Conservation (phyloP, 2,329 filamentous ascomycete genomes). For the Fusarium equiseti region DNA sequence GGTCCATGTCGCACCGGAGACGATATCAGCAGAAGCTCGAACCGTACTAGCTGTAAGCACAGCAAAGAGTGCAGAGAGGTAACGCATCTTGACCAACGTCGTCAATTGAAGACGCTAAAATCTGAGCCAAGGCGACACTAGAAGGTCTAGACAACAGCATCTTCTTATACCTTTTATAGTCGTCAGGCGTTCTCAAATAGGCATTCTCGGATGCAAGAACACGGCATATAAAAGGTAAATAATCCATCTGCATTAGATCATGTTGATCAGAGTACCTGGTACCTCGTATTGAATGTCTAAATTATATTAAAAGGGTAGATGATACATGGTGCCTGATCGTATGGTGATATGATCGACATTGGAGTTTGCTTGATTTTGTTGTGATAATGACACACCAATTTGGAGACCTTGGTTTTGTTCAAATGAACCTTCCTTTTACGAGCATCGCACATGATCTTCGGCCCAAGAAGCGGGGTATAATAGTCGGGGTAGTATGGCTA, state of each 20-base stretch:
- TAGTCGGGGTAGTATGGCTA: background rate
- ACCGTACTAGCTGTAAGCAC: conserved; percentile 12
- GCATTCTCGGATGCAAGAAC: conserved; percentile 7
- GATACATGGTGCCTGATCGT: background rate
- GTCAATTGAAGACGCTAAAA: background rate
- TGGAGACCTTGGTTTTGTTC: background rate
- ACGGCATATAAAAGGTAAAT: background rate
- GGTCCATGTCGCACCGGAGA: conserved; percentile 62
- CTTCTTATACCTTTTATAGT: background rate
- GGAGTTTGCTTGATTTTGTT: background rate
- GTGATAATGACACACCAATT: conserved; percentile 14
- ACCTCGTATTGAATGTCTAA: background rate
- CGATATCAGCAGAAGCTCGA: conserved; percentile 50
- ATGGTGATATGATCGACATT: conserved; percentile 6
- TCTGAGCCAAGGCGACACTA: background rate
- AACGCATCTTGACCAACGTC: background rate
- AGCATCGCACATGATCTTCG: conserved; percentile 12
- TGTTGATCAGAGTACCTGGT: background rate
- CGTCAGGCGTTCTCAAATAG: background rate
- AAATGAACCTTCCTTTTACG: conserved; percentile 5
- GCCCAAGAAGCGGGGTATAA: conserved; percentile 16
- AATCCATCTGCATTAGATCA: background rate
- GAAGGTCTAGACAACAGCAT: background rate
- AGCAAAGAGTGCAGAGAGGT: conserved; percentile 13
- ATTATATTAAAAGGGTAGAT: background rate